phyloP scores from a whole-genome alignment of 495 filamentous ascomycete species.

The Penicillium pulvis region DNA sequence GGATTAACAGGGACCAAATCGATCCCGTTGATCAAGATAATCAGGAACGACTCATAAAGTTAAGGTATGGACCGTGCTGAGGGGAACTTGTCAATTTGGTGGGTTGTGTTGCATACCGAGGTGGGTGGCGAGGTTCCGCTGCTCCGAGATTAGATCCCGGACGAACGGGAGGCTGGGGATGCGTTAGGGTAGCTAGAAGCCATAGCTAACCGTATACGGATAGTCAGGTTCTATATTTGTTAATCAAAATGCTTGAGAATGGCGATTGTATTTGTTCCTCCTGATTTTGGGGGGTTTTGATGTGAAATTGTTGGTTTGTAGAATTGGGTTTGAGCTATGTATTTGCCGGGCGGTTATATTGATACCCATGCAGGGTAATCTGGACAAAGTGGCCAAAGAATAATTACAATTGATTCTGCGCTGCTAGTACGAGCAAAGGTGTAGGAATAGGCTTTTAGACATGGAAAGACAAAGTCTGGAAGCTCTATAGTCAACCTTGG shows the following conservation, averaged over 20 bases:
- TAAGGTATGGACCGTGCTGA: constrained; percentile 31
- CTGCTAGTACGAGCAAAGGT: too few species aligned
- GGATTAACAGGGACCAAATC: constrained; percentile 19
- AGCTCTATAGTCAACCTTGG: not conserved
- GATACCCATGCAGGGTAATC: not conserved
- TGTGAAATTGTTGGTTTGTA: not conserved
- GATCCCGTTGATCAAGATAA: constrained; percentile 14
- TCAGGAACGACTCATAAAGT: constrained; percentile 15
- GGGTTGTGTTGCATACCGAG: constrained; percentile 6
- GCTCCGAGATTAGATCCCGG: constrained; percentile 27
- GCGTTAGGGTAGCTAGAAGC: not conserved
- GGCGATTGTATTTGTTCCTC: not conserved
- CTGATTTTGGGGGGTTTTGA: not conserved
- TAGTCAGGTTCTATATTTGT: not conserved
- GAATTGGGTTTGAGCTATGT: not conserved
- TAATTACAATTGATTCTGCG: too few species aligned
- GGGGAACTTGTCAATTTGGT: constrained; percentile 1
- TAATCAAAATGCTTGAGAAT: not conserved
- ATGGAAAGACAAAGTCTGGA: not conserved
- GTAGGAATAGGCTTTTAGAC: too few species aligned
- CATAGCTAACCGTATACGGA: constrained; percentile 2
- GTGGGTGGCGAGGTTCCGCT: constrained; percentile 22
- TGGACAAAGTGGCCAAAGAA: too few species aligned
- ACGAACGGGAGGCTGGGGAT: constrained; percentile 20
- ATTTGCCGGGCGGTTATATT: not conserved